Percentiles rank a stretch among this genome's conserved stretches.
These are phyloP conservation scores for Aotearoamyces nothofagi DNA, from an alignment of 2,329 filamentous ascomycete genomes.

Conservation along the genomic window DNA sequence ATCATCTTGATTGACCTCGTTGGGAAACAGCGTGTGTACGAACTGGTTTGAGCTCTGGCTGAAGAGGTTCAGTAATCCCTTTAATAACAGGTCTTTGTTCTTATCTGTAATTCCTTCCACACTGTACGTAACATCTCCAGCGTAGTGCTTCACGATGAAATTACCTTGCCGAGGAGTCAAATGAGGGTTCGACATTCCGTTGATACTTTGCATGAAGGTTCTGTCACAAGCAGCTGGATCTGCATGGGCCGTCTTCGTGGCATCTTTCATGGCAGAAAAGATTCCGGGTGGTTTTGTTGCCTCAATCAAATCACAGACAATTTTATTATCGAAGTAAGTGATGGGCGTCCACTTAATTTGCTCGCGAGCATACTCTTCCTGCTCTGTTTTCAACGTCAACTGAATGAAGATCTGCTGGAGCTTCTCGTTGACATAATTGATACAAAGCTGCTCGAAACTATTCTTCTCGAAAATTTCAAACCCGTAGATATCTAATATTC, in stretches of 20 bases:
- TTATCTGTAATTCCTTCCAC: slow-evolving; percentile 98
- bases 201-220: slow-evolving; percentile 88
- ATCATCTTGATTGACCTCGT: slow-evolving; percentile 92
- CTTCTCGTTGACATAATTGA: slow-evolving; percentile 99
- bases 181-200: slow-evolving; percentile 81
- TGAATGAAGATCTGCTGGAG: slow-evolving; percentile 99
- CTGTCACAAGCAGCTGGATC: slow-evolving; percentile 89
- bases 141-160: slow-evolving; percentile 98
- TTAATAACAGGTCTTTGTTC: slow-evolving; percentile 95
- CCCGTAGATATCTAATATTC: slow-evolving; percentile 96
- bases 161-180: slow-evolving; percentile 85
- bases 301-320: slow-evolving; percentile 95
- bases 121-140: slow-evolving; percentile 88
- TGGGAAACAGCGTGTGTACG: slow-evolving; percentile 75
- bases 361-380: slow-evolving; percentile 91
- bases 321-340: slow-evolving; percentile 99
- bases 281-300: slow-evolving; percentile 79
- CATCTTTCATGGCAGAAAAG: slow-evolving; percentile 93
- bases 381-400: slow-evolving; percentile 86
- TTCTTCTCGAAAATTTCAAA: slow-evolving; percentile 99
- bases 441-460: slow-evolving; percentile 96
- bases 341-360: slow-evolving; percentile 98
- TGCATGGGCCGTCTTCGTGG: slow-evolving; percentile 94
- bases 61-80: slow-evolving; percentile 81
- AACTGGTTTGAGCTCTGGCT: slow-evolving; percentile 74